These are phyloP conservation scores for Elsinoe fawcettii DNA, from an alignment of 2,329 filamentous ascomycete genomes.

Conservation along the genomic window DNA sequence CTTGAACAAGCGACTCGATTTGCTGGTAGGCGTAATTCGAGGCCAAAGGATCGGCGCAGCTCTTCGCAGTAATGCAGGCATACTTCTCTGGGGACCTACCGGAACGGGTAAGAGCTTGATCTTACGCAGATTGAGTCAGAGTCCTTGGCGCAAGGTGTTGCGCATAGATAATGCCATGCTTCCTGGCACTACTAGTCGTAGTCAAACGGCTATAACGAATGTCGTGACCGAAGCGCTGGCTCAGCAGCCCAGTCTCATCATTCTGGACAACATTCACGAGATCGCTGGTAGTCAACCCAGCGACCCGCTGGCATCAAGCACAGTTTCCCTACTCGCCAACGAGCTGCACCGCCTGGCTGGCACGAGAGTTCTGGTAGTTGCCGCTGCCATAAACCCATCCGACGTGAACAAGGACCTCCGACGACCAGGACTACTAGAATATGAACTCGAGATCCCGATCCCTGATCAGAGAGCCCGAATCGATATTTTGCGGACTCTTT, in stretches of 20 bases:
- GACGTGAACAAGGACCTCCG: constrained; percentile 65
- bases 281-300: constrained; percentile 53
- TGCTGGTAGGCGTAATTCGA: constrained; percentile 26
- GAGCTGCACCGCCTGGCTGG: constrained; percentile 50
- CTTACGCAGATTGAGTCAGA: constrained; percentile 55
- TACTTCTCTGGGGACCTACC: constrained; percentile 71
- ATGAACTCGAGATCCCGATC: constrained; percentile 65
- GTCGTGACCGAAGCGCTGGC: constrained; percentile 61
- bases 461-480: constrained; percentile 64
- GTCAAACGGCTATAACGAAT: constrained; percentile 49
- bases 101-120: constrained; percentile 81
- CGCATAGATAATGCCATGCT: constrained; percentile 45
- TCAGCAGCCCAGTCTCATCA: constrained; percentile 65
- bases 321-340: constrained; percentile 38
- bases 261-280: constrained; percentile 70
- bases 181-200: constrained; percentile 34
- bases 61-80: constrained; percentile 42
- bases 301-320: constrained; percentile 33
- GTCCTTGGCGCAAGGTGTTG: constrained; percentile 64
- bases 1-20: constrained; percentile 58
- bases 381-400: constrained; percentile 63
- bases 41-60: constrained; percentile 15
- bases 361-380: constrained; percentile 62
- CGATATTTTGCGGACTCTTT: constrained; percentile 62
- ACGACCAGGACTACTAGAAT: constrained; percentile 55